phyloP scores from a whole-genome alignment of 2,329 filamentous ascomycete genomes.

The Ambrosiella beaveri region DNA sequence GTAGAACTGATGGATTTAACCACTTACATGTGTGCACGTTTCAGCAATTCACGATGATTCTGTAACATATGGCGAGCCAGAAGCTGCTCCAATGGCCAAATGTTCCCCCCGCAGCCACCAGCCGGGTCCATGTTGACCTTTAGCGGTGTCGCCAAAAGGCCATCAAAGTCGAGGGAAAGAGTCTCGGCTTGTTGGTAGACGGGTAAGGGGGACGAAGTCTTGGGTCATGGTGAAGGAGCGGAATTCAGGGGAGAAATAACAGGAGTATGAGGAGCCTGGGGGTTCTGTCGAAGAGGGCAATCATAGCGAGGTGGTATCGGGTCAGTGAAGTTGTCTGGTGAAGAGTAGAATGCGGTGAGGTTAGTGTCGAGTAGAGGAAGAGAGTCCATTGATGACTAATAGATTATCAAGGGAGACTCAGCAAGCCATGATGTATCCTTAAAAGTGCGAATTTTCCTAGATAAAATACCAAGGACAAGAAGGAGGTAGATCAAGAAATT shows the following conservation, averaged over 20 bases:
- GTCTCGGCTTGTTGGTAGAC: constrained; percentile 37
- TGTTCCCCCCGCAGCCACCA: constrained; percentile 77
- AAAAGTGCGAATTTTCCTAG: too few relatives aligned
- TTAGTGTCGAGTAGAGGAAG: too few relatives aligned
- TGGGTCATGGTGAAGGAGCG: constrained; percentile 34
- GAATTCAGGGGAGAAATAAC: constrained; percentile 24
- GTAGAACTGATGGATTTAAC: background rate
- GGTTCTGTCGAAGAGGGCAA: background rate
- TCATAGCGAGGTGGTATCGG: background rate
- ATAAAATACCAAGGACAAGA: too few relatives aligned
- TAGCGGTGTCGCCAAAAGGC: constrained; percentile 46
- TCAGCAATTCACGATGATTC: constrained; percentile 46
- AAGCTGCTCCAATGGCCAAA: constrained; percentile 89
- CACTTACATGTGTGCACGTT: constrained; percentile 55
- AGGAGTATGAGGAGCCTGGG: background rate
- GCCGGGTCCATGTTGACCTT: constrained; percentile 70
- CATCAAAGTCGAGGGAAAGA: constrained; percentile 47
- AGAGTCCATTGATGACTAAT: too few relatives aligned
- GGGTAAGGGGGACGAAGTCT: constrained; percentile 43
- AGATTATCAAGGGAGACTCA: too few relatives aligned
- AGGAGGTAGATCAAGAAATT: too few relatives aligned
- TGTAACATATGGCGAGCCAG: constrained; percentile 73
- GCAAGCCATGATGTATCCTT: too few relatives aligned
- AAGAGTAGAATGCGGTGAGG: too few relatives aligned
- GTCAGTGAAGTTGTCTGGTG: background rate